Base-by-base conservation (phyloP, 257 asterid genomes). In the Solanum paucissectum region DNA sequence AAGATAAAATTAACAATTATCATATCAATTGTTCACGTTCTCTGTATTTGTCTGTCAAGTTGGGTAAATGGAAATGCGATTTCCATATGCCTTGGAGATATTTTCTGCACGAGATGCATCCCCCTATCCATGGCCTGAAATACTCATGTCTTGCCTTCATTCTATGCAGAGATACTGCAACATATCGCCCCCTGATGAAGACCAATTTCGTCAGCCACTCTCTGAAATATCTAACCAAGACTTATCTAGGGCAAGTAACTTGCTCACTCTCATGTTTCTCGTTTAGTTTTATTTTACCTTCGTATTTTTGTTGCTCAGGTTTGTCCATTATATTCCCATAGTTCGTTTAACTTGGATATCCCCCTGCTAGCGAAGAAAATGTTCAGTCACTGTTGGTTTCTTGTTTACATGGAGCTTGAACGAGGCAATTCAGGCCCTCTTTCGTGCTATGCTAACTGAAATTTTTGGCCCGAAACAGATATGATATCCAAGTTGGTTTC, bases 171-270 rank as follows among this genome's bases (percentile, higher is more conserved):
- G 96, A 92, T 89, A 93, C 94, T 32, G 94, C 93, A 23, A 91
- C 84, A 74, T 91, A 92, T 88, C 92, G 87, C n/a, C 96, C 94
- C 60, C 90, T 93, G 84, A 91, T 90, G 94, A 93, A 92, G 88
- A 93, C 95, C 71, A 93, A 93, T 89, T 91, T 92, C 7, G 92
- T 88, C 49, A 92, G 96, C 90, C 93, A 92, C 93, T 90, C 96
- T 4, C 92, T 93, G 79, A 93, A 91, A 88, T 90, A 93, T 88
- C 94, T 92, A 21, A 88, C 89, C 77, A 91, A 92, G 91, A 91
- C 93, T 60, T 91, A 86, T 91, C 94, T 93, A 4, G 93, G 95
- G 96, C 87, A 90, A 92, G 94, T 91, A 60, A 68, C 89, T 46
- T 86, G 69, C 86, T 18, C 20, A 52, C 23, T 33, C 62, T 40